Percentiles rank a stretch among this genome's conserved stretches.
Conservation (phyloP, 306 rosid genomes). For the Oxytropis ochrocephala region DNA sequence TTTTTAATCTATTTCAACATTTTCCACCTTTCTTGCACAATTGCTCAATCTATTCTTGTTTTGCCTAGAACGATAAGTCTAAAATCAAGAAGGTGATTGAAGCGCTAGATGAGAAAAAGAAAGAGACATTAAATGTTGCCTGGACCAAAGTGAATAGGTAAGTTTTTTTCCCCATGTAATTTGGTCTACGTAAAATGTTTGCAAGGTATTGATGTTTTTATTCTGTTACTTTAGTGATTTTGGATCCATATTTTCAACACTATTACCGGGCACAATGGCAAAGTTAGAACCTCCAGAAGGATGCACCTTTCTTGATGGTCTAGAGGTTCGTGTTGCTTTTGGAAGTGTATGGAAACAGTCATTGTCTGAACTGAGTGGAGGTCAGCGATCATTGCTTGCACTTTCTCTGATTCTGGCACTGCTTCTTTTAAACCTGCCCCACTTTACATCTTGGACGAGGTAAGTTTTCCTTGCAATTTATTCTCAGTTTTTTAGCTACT, state of each 20-base stretch:
- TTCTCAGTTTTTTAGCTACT: not conserved
- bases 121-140: constrained; percentile 84
- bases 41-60: constrained; percentile 27
- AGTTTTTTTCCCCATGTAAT: constrained; percentile 17
- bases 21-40: constrained; percentile 9
- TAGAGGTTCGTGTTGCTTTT: constrained; percentile 96
- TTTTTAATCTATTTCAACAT: constrained; percentile 10
- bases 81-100: constrained; percentile 96
- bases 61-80: constrained; percentile 77
- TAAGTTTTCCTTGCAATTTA: constrained; percentile 18
- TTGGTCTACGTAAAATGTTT: constrained; percentile 10
- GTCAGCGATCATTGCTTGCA: constrained; percentile 96
- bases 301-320: constrained; percentile 86
- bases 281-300: constrained; percentile 98
- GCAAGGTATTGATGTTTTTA: not conserved
- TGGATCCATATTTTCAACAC: constrained; percentile 91
- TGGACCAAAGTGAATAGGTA: constrained; percentile 90
- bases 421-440: constrained; percentile 99
- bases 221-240: constrained; percentile 60
- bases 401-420: constrained; percentile 88
- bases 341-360: constrained; percentile 99
- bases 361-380: constrained; percentile 94
- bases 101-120: constrained; percentile 96
- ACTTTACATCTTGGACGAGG: constrained; percentile 95
- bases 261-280: constrained; percentile 91